Evolutionary conservation across 768 basidiomycete genomes (phyloP).

Genomic region (Tulasnella calospora): DNA sequence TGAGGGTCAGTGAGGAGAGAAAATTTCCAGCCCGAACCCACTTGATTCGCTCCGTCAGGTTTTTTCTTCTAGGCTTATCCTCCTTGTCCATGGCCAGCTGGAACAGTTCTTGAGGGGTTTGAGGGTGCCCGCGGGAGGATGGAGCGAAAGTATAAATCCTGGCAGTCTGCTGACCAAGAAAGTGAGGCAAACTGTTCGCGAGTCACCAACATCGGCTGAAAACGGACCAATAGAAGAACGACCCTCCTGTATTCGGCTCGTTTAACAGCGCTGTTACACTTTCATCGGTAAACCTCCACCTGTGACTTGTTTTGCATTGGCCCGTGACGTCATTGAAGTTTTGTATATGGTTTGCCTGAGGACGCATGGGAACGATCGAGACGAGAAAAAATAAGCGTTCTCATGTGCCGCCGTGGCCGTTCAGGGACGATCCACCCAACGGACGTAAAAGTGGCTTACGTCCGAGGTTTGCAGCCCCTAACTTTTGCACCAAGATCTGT

Average conservation of each 20-base stretch:
- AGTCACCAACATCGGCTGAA: background rate
- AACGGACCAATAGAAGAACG: background rate
- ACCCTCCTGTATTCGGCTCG: background rate
- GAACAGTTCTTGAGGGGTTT: background rate
- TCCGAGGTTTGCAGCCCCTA: background rate
- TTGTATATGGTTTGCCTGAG: background rate
- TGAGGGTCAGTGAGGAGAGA: background rate
- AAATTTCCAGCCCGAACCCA: conserved; percentile 7
- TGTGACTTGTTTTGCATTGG: background rate
- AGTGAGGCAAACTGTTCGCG: background rate
- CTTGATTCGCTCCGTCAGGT: conserved; percentile 27
- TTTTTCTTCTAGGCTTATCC: conserved; percentile 3
- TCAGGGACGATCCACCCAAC: background rate
- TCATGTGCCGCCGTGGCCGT: background rate
- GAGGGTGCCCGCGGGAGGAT: background rate
- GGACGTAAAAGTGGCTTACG: background rate
- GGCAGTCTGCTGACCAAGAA: background rate
- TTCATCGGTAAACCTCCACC: background rate
- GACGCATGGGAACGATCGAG: background rate
- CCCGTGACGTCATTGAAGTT: background rate
- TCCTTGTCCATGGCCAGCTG: background rate
- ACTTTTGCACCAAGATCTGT: background rate
- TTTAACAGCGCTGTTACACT: background rate
- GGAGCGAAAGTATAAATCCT: background rate
- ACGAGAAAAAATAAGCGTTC: background rate